Evolutionary conservation across 2,329 filamentous ascomycete genomes (phyloP), one percentile per base, ranked within the genome.

Genomic region (Raffaelea ambrosiae): DNA sequence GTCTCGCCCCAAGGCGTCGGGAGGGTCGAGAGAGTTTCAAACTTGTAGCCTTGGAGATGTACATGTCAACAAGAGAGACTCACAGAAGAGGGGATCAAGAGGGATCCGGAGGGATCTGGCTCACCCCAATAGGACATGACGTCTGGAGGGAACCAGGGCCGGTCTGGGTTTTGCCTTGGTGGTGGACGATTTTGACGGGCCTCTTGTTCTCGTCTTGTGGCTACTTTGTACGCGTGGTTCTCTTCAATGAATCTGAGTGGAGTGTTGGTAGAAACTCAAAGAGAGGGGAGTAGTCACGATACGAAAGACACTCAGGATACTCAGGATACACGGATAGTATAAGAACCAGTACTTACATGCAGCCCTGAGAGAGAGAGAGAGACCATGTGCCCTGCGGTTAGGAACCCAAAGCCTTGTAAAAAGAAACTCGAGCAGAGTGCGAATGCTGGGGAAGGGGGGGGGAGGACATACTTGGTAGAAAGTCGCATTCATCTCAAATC

Each of bases 401-500:
- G 26, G 26, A 13, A 29, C 26, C 26, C 26, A 29, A 29, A n/a
- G n/a, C n/a, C n/a, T n/a, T n/a, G n/a, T n/a, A n/a, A n/a, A n/a
- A n/a, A n/a, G n/a, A n/a, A n/a, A n/a, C n/a, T n/a, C n/a, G n/a
- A n/a, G n/a, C n/a, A n/a, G n/a, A n/a, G n/a, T n/a, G n/a, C n/a
- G n/a, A n/a, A n/a, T n/a, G n/a, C n/a, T n/a, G n/a, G n/a, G n/a
- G n/a, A n/a, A n/a, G n/a, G n/a, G n/a, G 10, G 13, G 16, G 22
- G 10, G 4, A 58, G 57, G 9, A 29, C 79, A 64, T 67, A 93
- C 90, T 72, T 97, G 85, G 60, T 89, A 93, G 44, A 83, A 73
- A 3, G 91, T 96, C 43, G 88, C 91, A 62, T 96, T 95, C 89
- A 98, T 95, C 63, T 94, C 86, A 59, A 95, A 97, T 44, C 86